Evolutionary conservation across 768 basidiomycete species (phyloP), one percentile per base, ranked within the genome.

Genomic region (Rhizopogon vulgaris): DNA sequence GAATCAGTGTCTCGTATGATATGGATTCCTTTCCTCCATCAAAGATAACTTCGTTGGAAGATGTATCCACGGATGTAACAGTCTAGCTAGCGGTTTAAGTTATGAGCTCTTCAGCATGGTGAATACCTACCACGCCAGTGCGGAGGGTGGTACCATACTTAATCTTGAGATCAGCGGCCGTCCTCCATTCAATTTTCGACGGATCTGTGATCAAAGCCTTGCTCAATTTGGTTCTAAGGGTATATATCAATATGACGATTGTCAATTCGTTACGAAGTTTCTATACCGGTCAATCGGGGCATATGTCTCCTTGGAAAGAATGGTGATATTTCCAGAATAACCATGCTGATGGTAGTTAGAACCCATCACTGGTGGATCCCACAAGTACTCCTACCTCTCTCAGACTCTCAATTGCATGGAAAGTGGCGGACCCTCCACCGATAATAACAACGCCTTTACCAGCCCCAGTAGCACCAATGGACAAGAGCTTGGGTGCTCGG

Each of bases 341-440:
- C 85, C 88, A 61, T 90, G 78, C 87, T 94, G 58, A 25, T 37
- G 17, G 7, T n/a, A 3, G 41, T 54, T 22, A 38, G 34, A 8
- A 17, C 4, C 48, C 25, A 48, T 24, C 28, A 30, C 48, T 6
- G 14, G 22, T 3, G 14, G 22, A 45, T 34, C 34, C 27, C 18
- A 18, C 27, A 17, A n/a, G 18, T 18, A 28, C 36, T 56, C 73
- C 45, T 50, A 87, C 89, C 80, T 90, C 87, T 56, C 91, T 73
- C 60, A 95, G 69, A 64, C 89, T 87, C 66, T 93, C 89, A 41
- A 92, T 74, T 5, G 83, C 78, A 52, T 87, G 78, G 62, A 89
- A 83, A 9, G 84, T 80, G 30, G 84, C 91, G 24, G 87, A 79
- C 8, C 93, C 93, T 34, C 93, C 93, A 37, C 93, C 93, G 17